phyloP scores from a whole-genome alignment of 805 yeast species.

The Diddensiella transvaalensis region DNA sequence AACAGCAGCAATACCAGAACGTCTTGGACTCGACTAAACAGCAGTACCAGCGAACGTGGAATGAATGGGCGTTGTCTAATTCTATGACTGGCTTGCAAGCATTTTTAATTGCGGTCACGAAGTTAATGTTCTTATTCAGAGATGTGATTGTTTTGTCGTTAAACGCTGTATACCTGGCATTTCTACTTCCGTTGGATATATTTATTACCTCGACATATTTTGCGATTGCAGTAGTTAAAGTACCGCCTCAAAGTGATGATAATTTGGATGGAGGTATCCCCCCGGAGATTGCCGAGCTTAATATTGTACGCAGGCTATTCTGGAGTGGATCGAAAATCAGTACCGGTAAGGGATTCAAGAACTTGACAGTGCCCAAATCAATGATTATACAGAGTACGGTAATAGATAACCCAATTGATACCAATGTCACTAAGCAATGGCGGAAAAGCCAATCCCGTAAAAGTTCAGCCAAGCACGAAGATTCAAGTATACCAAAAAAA shows the following conservation, averaged over 20 bases:
- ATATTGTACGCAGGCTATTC: slow-evolving; percentile 17
- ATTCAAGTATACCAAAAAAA: background rate
- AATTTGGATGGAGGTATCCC: background rate
- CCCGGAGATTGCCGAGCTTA: slow-evolving; percentile 14
- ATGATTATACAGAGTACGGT: slow-evolving; percentile 5
- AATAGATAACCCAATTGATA: background rate
- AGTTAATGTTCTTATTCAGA: slow-evolving; percentile 16
- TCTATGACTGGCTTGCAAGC: background rate
- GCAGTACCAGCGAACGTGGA: slow-evolving; percentile 17
- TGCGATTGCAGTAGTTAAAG: slow-evolving; percentile 1
- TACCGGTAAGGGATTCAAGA: slow-evolving; percentile 9
- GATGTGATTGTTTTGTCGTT: slow-evolving; percentile 12
- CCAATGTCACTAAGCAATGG: slow-evolving; percentile 2
- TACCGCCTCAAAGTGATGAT: background rate
- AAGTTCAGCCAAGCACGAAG: background rate
- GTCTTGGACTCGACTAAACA: slow-evolving; percentile 13
- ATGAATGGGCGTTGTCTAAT: background rate
- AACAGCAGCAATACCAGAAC: too few relatives aligned
- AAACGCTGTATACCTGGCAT: slow-evolving; percentile 7
- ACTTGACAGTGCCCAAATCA: slow-evolving; percentile 14
- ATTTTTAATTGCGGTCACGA: slow-evolving; percentile 5
- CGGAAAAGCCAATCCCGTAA: background rate
- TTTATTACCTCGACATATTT: slow-evolving; percentile 11
- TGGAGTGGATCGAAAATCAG: slow-evolving; percentile 19
- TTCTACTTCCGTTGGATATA: slow-evolving; percentile 21